These are phyloP conservation scores for Miamiensis avidus DNA, from an alignment of 169 alveolate genomes.

Conservation along the genomic window DNA sequence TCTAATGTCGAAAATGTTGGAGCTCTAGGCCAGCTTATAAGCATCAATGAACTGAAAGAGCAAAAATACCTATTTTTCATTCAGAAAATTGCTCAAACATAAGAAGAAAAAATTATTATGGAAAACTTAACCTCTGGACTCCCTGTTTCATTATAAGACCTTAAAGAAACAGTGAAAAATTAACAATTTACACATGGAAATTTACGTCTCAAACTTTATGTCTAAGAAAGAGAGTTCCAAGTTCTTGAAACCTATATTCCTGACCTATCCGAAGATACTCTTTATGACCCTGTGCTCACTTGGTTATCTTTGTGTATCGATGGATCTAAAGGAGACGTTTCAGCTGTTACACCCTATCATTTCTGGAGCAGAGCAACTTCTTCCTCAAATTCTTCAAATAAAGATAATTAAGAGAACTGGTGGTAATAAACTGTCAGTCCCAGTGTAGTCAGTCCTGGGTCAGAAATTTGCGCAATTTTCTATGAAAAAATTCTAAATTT, in stretches of 20 bases:
- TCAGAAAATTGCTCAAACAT: background rate
- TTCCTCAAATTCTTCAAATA: no score
- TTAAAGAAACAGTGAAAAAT: no score
- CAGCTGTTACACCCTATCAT: background rate
- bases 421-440: no score
- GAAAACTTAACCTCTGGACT: background rate
- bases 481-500: no score
- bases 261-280: background rate
- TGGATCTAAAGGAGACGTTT: background rate
- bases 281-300: background rate
- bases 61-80: no score
- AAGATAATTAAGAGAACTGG: no score
- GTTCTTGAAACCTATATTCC: background rate
- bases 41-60: background rate
- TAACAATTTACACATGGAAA: background rate
- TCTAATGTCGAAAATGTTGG: background rate
- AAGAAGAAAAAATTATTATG: background rate
- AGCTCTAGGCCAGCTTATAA: background rate
- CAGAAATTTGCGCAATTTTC: no score
- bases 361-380: background rate
- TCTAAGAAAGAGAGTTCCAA: background rate
- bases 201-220: background rate
- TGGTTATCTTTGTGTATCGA: background rate
- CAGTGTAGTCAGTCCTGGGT: no score
- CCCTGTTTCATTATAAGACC: background rate